phyloP scores from a whole-genome alignment of 2,329 filamentous ascomycete species.

The Botrytis elliptica region DNA sequence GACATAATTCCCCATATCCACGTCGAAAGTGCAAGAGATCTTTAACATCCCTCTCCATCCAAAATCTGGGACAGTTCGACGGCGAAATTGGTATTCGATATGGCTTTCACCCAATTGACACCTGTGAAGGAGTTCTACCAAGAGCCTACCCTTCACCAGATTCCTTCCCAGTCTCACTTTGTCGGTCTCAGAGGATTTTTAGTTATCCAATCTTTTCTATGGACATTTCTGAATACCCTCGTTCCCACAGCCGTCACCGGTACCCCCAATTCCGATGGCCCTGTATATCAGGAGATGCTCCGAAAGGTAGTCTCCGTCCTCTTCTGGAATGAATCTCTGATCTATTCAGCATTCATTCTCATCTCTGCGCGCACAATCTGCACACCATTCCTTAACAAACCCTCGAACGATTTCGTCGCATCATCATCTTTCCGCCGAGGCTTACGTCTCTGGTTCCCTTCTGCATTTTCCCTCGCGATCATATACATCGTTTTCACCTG shows the following conservation, averaged over 20 bases:
- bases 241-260: constrained; percentile 44
- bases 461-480: constrained; percentile 44
- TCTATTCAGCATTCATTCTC: constrained; percentile 48
- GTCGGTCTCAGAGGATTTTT: constrained; percentile 47
- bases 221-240: constrained; percentile 47
- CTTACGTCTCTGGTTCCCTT: constrained; percentile 45
- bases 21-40: background rate
- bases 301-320: constrained; percentile 47
- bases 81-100: background rate
- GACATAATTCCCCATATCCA: background rate
- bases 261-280: constrained; percentile 40
- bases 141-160: constrained; percentile 13
- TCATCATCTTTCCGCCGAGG: constrained; percentile 45
- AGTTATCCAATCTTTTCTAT: constrained; percentile 45
- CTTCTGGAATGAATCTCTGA: constrained; percentile 46
- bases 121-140: constrained; percentile 10
- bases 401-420: constrained; percentile 40
- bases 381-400: constrained; percentile 44
- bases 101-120: constrained; percentile 6
- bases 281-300: constrained; percentile 43
- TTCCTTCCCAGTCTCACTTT: constrained; percentile 31
- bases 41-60: constrained; percentile 12
- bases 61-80: background rate
- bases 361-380: constrained; percentile 45
- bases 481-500: constrained; percentile 41